Percentiles rank a stretch among this genome's conserved stretches.
These are phyloP conservation scores for Sisymbrium irio DNA, from an alignment of 345 rosid genomes.

Conservation along the genomic window DNA sequence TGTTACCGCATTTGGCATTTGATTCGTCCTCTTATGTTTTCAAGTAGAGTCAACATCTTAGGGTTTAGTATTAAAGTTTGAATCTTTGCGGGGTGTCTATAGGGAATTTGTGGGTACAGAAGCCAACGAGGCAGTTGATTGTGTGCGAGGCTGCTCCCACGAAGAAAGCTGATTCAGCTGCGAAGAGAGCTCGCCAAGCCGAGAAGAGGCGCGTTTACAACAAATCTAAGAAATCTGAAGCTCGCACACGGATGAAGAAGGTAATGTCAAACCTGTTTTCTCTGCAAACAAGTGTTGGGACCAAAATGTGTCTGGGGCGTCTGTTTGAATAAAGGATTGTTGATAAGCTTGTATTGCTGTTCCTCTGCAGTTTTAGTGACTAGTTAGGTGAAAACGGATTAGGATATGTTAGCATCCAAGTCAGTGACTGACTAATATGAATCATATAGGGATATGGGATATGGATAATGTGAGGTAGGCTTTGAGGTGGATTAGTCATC, in stretches of 20 bases:
- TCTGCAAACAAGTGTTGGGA: background rate
- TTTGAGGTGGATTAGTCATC: background rate
- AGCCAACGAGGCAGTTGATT: constrained; percentile 45
- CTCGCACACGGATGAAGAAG: constrained; percentile 93
- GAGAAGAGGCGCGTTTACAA: constrained; percentile 80
- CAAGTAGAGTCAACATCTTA: too few species aligned
- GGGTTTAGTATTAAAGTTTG: too few species aligned
- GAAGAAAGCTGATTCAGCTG: constrained; percentile 84
- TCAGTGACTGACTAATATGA: background rate
- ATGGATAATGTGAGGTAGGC: background rate
- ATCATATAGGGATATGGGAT: background rate
- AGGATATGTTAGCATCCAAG: too few species aligned
- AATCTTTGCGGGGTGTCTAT: background rate
- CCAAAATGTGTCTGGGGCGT: background rate
- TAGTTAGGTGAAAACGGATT: background rate
- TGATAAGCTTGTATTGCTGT: background rate
- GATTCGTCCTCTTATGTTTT: too few species aligned
- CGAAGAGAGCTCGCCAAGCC: constrained; percentile 76
- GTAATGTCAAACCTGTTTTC: constrained; percentile 30
- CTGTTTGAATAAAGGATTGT: background rate
- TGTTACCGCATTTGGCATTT: background rate
- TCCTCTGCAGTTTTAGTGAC: background rate
- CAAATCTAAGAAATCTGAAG: constrained; percentile 86
- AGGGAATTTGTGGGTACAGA: constrained; percentile 52
- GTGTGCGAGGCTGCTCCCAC: constrained; percentile 77